Conservation (phyloP, 2,329 filamentous ascomycete species). For the Chalara sp. region DNA sequence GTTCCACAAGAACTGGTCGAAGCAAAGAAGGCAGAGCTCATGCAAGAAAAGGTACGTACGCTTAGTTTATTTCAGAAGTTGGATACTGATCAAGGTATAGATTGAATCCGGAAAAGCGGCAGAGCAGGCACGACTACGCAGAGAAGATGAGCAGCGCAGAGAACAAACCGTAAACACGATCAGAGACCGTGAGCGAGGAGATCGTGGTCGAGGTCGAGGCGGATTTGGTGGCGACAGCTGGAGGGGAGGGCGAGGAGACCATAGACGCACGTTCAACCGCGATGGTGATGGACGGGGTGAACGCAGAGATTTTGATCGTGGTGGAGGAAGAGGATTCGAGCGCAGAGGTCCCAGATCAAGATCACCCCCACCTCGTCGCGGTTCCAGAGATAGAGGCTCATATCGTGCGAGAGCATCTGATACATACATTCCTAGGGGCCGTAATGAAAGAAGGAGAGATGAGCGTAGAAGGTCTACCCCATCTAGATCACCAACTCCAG, state of each 20-base stretch:
- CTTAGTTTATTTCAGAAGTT: not conserved
- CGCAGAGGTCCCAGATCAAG: slow-evolving; percentile 38
- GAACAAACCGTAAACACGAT: slow-evolving; percentile 65
- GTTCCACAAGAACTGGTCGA: slow-evolving; percentile 92
- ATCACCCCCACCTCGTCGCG: slow-evolving; percentile 32
- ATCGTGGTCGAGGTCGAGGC: slow-evolving; percentile 29
- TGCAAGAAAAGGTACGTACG: slow-evolving; percentile 76
- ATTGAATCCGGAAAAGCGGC: slow-evolving; percentile 77
- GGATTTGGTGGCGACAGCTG: slow-evolving; percentile 31
- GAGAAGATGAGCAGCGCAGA: slow-evolving; percentile 63
- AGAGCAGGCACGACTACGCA: slow-evolving; percentile 64
- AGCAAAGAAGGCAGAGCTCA: slow-evolving; percentile 90
- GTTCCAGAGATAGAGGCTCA: slow-evolving; percentile 29
- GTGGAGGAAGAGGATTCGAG: slow-evolving; percentile 30
- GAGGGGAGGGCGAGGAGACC: slow-evolving; percentile 43
- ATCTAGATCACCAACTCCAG: slow-evolving; percentile 14
- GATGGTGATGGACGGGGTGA: slow-evolving; percentile 24
- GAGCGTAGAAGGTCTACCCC: slow-evolving; percentile 21
- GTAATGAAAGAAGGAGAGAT: slow-evolving; percentile 20
- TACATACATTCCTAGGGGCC: slow-evolving; percentile 27
- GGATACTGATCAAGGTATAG: slow-evolving; percentile 37
- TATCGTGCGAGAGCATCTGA: slow-evolving; percentile 25
- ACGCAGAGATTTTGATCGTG: slow-evolving; percentile 38
- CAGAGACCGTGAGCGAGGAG: slow-evolving; percentile 56
- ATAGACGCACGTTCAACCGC: slow-evolving; percentile 30